Evolutionary conservation across 148 eudicot genomes (phyloP), one percentile per base, ranked within the genome.

Genomic region (Rhododendron kiyosumense): DNA sequence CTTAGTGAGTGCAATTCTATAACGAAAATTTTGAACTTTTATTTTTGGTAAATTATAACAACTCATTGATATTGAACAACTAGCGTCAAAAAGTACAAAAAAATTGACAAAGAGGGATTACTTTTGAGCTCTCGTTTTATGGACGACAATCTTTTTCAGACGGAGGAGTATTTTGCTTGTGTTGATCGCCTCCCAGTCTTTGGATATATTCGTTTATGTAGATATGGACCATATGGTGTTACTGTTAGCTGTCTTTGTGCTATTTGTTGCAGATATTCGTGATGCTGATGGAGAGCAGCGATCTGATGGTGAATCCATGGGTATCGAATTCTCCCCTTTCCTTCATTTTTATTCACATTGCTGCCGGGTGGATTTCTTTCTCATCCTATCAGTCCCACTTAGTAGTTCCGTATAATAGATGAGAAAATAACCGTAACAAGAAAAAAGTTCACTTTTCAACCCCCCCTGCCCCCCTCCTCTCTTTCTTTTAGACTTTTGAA

Each of bases 231-330:
- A 32, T 32, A 32, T 65, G 12, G 28, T n/a, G 12, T 65, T 24
- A 24, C 71, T 2, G 49, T 46, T 12, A 9, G 9, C 49, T 46
- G 74, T 67, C 74, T 26, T n/a, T 65, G 12, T 65, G 71, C 71
- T 67, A 26, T 26, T 67, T 11, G 32, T 67, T 26, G 74, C 32
- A 67, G 74, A 67, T 67, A 10, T 67, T 3, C 74, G 15, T 26
- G 32, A 67, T 67, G 74, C 32, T 26, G 74, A 67, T 67, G 32
- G 11, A 67, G 74, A 26, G 12, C 74, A 67, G 24, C 34, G 74
- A 67, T 67, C 74, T 67, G 74, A 67, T 67, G 74, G 74, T 67
- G 74, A 67, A 67, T 63, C 69, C 7, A 67, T 67, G 74, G 74
- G 74, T 67, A 67, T 26, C 6, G 34, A 67, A 67, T 67, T 26